A percentile compares a stretch with the other conserved stretches of the same genome.
These are phyloP conservation scores for Pichia kudriavzevii DNA, from an alignment of 1,139 yeast species.

Conservation along the genomic window DNA sequence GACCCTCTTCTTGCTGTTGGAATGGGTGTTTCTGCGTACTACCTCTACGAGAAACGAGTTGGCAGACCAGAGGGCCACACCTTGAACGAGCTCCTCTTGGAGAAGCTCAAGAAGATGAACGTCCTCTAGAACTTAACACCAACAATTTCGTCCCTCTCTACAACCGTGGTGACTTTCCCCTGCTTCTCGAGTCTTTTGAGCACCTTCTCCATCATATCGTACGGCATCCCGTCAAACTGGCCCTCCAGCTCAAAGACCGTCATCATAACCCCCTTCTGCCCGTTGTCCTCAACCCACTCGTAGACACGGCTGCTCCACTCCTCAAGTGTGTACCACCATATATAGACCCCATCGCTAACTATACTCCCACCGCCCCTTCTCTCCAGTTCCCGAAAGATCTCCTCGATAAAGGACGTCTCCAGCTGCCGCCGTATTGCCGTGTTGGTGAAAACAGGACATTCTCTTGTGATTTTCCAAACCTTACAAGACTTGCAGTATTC, in stretches of 20 bases:
- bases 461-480: conserved; percentile 46
- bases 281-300: conserved; percentile 64
- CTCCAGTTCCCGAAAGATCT: too few species aligned
- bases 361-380: conserved; percentile 21
- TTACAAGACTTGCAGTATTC: conserved; percentile 52
- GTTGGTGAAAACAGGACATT: too few species aligned
- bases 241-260: conserved; percentile 75
- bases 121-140: conserved; percentile 48
- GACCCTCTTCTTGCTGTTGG: conserved; percentile 57
- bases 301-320: conserved; percentile 68
- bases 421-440: too few species aligned
- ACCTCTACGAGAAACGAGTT: conserved; percentile 48
- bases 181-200: conserved; percentile 54
- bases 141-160: conserved; percentile 47
- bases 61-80: conserved; percentile 51
- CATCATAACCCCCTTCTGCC: conserved; percentile 69
- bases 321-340: conserved; percentile 64
- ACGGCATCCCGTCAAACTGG: conserved; percentile 57
- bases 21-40: conserved; percentile 54
- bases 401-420: too few species aligned
- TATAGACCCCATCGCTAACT: conserved; percentile 35
- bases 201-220: conserved; percentile 43
- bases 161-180: conserved; percentile 60
- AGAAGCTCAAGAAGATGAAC: conserved; percentile 3
- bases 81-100: conserved; percentile 36